A percentile compares a stretch with the other conserved stretches of the same genome.
Evolutionary conservation across 805 yeast species (phyloP).

Genomic region (Candida ficus): DNA sequence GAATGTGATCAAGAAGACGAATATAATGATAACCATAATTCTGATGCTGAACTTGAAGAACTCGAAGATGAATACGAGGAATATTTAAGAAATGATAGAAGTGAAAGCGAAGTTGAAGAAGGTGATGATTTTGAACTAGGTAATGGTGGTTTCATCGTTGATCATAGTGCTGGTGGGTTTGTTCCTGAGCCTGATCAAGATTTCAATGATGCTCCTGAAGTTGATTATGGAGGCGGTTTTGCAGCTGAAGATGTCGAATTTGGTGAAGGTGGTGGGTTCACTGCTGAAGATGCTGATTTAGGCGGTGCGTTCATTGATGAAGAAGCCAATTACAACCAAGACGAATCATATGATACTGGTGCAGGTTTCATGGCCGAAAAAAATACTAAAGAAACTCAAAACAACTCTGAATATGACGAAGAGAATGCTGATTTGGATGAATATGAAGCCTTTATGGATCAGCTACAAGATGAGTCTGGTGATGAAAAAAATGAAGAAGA

Average conservation of each 20-base stretch:
- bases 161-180: constrained; percentile 9
- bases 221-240: not conserved
- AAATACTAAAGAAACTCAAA: too few species aligned
- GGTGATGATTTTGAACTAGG: not conserved
- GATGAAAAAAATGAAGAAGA: not conserved
- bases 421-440: constrained; percentile 15
- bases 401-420: too few species aligned
- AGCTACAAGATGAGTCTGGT: constrained; percentile 7
- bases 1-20: constrained; percentile 9
- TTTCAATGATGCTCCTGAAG: not conserved
- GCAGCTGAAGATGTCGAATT: not conserved
- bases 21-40: constrained; percentile 12
- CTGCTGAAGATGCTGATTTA: too few species aligned
- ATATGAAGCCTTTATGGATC: constrained; percentile 21
- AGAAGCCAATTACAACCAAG: not conserved
- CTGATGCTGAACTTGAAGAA: constrained; percentile 13
- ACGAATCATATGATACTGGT: constrained; percentile 3
- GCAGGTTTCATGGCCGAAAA: constrained; percentile 14
- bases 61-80: constrained; percentile 19
- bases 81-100: constrained; percentile 16
- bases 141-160: constrained; percentile 8
- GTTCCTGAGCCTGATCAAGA: constrained; percentile 9
- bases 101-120: constrained; percentile 12
- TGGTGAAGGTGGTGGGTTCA: not conserved
- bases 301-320: not conserved